Percentiles rank a stretch among this genome's conserved stretches.
Conservation (phyloP, 163 green algal genomes). For the Chlorella variabilis region DNA sequence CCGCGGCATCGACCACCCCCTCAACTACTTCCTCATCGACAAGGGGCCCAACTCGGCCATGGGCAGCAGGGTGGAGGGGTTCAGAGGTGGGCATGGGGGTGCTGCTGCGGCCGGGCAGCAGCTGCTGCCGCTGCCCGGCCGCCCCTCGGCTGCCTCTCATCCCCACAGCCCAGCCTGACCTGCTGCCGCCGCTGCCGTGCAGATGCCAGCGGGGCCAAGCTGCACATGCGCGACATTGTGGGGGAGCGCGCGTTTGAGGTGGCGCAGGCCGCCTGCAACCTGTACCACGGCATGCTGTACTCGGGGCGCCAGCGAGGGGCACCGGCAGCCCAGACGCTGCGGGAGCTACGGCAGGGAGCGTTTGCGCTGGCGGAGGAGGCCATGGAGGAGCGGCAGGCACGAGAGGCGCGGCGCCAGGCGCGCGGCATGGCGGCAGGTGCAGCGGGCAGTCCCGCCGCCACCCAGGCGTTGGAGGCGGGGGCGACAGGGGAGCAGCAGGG, state of each 20-base stretch:
- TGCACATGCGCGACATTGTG: constrained; percentile 39
- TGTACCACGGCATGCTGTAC: constrained; percentile 36
- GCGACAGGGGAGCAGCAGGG: too few relatives aligned
- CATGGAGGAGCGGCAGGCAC: neutral
- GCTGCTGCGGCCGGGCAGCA: too few relatives aligned
- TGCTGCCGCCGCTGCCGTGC: neutral
- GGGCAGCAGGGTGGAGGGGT: constrained; percentile 28
- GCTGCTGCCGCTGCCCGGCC: too few relatives aligned
- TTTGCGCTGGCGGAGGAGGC: constrained; percentile 22
- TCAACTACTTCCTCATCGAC: constrained; percentile 39
- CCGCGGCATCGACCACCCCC: constrained; percentile 34
- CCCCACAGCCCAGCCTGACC: too few relatives aligned
- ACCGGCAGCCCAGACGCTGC: neutral
- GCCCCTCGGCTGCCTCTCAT: neutral
- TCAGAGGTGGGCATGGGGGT: neutral
- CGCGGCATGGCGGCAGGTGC: neutral
- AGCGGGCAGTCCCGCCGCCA: neutral
- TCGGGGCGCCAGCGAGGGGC: neutral
- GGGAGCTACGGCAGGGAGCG: constrained; percentile 20
- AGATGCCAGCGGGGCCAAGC: constrained; percentile 29
- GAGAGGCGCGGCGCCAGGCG: neutral
- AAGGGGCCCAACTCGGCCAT: constrained; percentile 24
- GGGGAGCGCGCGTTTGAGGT: constrained; percentile 31
- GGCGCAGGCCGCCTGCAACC: constrained; percentile 30
- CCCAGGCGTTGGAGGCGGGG: neutral